phyloP scores from a whole-genome alignment of 176 grass and related monocot species.

The Paspalum vaginatum region DNA sequence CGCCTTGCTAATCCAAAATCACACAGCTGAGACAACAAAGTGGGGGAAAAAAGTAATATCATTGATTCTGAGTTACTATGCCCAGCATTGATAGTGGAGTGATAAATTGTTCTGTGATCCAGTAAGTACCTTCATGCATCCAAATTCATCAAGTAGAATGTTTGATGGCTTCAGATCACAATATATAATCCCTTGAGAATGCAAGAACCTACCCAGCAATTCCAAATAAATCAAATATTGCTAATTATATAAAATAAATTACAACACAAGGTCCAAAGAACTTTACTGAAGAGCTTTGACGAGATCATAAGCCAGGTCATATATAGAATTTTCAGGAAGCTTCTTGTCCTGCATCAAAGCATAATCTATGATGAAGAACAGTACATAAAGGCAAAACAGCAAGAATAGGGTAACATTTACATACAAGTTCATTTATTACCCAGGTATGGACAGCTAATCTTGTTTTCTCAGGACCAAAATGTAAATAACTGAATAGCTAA shows the following conservation, averaged over 20 bases:
- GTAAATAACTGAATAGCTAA: not conserved
- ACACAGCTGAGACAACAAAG: constrained; percentile 67
- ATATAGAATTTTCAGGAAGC: constrained; percentile 88
- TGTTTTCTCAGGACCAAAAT: constrained; percentile 13
- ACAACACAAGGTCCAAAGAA: constrained; percentile 33
- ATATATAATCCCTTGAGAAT: constrained; percentile 97
- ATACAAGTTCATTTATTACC: constrained; percentile 12
- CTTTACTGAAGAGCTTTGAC: constrained; percentile 93
- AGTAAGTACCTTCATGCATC: constrained; percentile 87
- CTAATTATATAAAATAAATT: constrained; percentile 34
- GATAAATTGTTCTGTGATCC: constrained; percentile 21
- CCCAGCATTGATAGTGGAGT: constrained; percentile 18
- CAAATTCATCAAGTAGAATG: constrained; percentile 92
- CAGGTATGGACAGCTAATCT: not conserved
- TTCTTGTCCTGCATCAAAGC: constrained; percentile 69
- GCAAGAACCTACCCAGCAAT: constrained; percentile 78
- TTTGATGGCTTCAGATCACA: constrained; percentile 99
- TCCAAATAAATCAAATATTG: constrained; percentile 35
- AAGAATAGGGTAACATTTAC: constrained; percentile 10
- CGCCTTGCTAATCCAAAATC: constrained; percentile 94
- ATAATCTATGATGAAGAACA: constrained; percentile 25
- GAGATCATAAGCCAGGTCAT: constrained; percentile 82
- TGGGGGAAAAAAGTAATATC: not conserved
- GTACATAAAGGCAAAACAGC: constrained; percentile 23
- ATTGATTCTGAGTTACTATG: constrained; percentile 23